Evolutionary conservation across 768 basidiomycete species (phyloP).

Genomic region (Pilatotrama ljubarskyi): DNA sequence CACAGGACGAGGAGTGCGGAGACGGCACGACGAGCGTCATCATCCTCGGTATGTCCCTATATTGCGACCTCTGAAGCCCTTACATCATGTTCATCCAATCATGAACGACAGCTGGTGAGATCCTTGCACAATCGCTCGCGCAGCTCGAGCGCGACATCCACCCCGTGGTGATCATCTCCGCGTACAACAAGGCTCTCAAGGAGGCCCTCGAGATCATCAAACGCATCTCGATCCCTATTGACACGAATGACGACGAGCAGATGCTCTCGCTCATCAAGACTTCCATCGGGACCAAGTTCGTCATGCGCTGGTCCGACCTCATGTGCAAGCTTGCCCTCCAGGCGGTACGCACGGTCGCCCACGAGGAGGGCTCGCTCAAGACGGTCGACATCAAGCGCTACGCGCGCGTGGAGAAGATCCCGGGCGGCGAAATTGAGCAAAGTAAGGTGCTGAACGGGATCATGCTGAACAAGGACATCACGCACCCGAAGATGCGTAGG

Average conservation of each 20-base stretch:
- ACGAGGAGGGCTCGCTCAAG: slow-evolving; percentile 72
- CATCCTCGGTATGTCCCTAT: slow-evolving; percentile 72
- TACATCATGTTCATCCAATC: neutral
- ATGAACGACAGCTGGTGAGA: slow-evolving; percentile 76
- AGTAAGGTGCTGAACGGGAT: slow-evolving; percentile 85
- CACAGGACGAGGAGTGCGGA: slow-evolving; percentile 98
- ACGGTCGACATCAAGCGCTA: slow-evolving; percentile 99
- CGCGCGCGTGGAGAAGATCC: slow-evolving; percentile 95
- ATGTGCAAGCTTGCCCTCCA: slow-evolving; percentile 96
- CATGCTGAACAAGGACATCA: slow-evolving; percentile 99
- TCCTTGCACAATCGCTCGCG: slow-evolving; percentile 90
- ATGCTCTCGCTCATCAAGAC: slow-evolving; percentile 98
- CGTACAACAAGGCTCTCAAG: slow-evolving; percentile 94
- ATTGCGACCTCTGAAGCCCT: neutral
- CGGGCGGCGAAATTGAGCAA: slow-evolving; percentile 96
- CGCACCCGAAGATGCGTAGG: slow-evolving; percentile 94
- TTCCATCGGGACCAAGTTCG: slow-evolving; percentile 98
- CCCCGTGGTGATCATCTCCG: slow-evolving; percentile 97
- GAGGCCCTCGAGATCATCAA: slow-evolving; percentile 89
- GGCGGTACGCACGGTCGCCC: slow-evolving; percentile 86
- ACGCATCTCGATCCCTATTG: slow-evolving; percentile 86
- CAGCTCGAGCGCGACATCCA: slow-evolving; percentile 97
- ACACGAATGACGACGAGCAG: slow-evolving; percentile 79
- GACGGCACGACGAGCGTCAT: slow-evolving; percentile 99
- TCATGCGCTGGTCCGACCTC: slow-evolving; percentile 92